Conservation (phyloP, 495 filamentous ascomycete genomes). For the Pyrenula massariospora region DNA sequence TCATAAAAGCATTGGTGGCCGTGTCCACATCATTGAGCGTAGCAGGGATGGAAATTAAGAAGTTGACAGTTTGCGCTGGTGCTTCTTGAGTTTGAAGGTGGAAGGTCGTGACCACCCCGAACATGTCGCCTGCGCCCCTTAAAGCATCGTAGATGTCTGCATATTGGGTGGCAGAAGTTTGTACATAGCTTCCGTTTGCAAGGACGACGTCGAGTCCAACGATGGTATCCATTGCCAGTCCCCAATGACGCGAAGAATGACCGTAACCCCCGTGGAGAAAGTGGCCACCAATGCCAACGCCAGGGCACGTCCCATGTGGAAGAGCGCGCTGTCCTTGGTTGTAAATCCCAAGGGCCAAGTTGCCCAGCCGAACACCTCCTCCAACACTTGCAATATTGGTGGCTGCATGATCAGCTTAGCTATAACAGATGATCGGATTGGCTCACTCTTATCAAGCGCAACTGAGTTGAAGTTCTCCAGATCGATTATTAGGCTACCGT, state of each 20-base stretch:
- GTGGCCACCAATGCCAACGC: constrained; percentile 66
- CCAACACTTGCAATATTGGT: constrained; percentile 54
- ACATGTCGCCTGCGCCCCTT: constrained; percentile 30
- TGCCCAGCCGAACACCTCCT: constrained; percentile 47
- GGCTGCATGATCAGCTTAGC: neutral
- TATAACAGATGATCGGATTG: neutral
- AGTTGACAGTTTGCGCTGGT: constrained; percentile 21
- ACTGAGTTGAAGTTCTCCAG: constrained; percentile 36
- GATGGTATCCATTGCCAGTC: constrained; percentile 52
- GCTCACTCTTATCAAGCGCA: constrained; percentile 28
- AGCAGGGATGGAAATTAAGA: constrained; percentile 11
- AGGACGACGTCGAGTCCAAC: constrained; percentile 50
- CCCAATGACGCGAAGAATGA: constrained; percentile 48
- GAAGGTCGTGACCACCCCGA: constrained; percentile 38
- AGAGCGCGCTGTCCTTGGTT: constrained; percentile 52
- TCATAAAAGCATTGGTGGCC: constrained; percentile 20
- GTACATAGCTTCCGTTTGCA: constrained; percentile 40
- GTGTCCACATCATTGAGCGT: constrained; percentile 23
- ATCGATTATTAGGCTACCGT: constrained; percentile 32
- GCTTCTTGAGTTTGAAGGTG: constrained; percentile 27
- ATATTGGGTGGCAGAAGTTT: constrained; percentile 23
- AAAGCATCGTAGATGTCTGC: constrained; percentile 42
- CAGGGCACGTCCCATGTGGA: constrained; percentile 53
- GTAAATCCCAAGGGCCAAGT: constrained; percentile 46
- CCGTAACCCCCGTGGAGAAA: constrained; percentile 61